Percentiles rank a stretch among this genome's conserved stretches.
Evolutionary conservation across 805 yeast species (phyloP).

Genomic region (Torulaspora quercuum): DNA sequence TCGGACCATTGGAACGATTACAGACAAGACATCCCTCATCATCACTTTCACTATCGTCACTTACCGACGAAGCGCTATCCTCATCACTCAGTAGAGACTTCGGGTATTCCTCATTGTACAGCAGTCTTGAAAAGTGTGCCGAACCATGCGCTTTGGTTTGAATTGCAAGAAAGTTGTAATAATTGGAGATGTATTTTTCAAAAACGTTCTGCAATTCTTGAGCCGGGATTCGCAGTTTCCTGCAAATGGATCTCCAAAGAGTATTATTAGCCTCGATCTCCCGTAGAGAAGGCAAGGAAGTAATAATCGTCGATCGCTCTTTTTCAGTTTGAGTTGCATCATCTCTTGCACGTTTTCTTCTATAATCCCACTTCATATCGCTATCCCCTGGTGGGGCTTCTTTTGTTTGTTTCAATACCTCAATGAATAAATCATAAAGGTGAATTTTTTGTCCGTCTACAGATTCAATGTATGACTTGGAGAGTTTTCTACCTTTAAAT

Average conservation of each 20-base stretch:
- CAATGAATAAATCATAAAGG: conserved; percentile 42
- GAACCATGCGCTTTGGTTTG: conserved; percentile 13
- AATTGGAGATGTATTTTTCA: conserved; percentile 27
- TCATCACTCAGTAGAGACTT: conserved; percentile 34
- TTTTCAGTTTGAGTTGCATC: conserved; percentile 9
- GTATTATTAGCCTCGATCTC: conserved; percentile 16
- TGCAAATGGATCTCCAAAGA: conserved; percentile 32
- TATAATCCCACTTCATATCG: neutral
- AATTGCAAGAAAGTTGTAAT: conserved; percentile 36
- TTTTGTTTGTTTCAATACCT: conserved; percentile 29
- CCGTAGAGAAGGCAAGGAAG: conserved; percentile 9
- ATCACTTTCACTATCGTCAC: conserved; percentile 29
- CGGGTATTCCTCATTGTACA: conserved; percentile 30
- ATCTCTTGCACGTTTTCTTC: conserved; percentile 13
- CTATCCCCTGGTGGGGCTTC: conserved; percentile 1
- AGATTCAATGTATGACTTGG: conserved; percentile 13
- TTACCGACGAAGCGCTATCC: conserved; percentile 14
- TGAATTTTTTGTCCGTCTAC: conserved; percentile 22
- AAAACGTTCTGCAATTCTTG: conserved; percentile 25
- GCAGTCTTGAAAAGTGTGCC: conserved; percentile 19
- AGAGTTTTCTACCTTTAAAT: conserved; percentile 11
- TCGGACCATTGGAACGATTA: conserved; percentile 43
- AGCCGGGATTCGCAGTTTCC: conserved; percentile 14
- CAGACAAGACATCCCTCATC: conserved; percentile 50
- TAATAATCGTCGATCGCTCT: neutral